Evolutionary conservation across 805 yeast species (phyloP).

Genomic region (Millerago galiae): DNA sequence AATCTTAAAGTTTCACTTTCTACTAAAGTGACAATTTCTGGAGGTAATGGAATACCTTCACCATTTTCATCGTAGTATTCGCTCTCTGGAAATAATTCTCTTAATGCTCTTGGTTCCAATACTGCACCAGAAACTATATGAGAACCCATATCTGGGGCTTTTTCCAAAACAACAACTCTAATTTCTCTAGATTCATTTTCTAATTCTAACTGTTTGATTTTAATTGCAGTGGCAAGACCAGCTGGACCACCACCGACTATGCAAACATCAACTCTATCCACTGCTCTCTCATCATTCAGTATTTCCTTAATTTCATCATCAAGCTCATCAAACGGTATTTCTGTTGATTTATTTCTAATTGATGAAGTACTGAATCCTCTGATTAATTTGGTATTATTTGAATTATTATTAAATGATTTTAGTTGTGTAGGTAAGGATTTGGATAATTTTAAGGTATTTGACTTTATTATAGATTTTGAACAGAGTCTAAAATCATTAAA

Average conservation of each 20-base stretch:
- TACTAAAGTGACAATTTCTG: constrained; percentile 68
- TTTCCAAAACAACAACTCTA: constrained; percentile 85
- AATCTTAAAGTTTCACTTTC: constrained; percentile 68
- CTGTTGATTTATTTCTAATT: constrained; percentile 14
- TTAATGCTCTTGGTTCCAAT: constrained; percentile 80
- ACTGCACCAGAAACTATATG: constrained; percentile 94
- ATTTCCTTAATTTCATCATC: constrained; percentile 39
- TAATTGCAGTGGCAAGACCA: constrained; percentile 90
- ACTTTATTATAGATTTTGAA: constrained; percentile 1
- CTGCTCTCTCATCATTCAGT: constrained; percentile 62
- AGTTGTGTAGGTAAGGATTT: neutral
- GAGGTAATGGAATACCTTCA: constrained; percentile 68
- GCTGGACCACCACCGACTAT: constrained; percentile 99
- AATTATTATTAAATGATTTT: neutral
- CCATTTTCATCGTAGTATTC: constrained; percentile 45
- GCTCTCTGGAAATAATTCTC: constrained; percentile 74
- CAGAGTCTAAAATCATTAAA: constrained; percentile 9
- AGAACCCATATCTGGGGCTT: constrained; percentile 88
- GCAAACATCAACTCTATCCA: constrained; percentile 86
- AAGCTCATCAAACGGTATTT: constrained; percentile 23
- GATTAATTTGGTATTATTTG: neutral
- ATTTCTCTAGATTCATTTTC: constrained; percentile 57
- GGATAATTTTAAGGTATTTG: neutral
- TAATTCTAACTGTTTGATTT: constrained; percentile 75
- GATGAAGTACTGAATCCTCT: constrained; percentile 1